phyloP scores from a whole-genome alignment of 1,284 basidiomycete species.

The Fomitopsis pinicola region DNA sequence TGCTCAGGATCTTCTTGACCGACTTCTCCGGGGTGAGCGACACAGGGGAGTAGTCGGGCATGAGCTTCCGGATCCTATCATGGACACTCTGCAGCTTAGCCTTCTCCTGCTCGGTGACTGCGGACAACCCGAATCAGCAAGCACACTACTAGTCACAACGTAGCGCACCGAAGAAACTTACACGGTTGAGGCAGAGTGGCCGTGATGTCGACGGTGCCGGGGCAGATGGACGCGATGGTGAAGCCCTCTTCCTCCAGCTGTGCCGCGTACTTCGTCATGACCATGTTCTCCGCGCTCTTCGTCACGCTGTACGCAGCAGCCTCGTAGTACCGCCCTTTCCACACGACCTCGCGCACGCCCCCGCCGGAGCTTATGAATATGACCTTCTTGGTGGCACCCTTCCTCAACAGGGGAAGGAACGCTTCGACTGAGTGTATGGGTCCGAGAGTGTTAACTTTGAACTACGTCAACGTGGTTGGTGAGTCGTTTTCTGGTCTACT shows the following conservation, averaged over 20 bases:
- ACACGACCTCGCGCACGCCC: slow-evolving; percentile 26
- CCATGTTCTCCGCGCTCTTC: slow-evolving; percentile 36
- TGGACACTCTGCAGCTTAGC: too few relatives aligned
- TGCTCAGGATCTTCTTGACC: too few relatives aligned
- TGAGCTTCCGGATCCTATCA: too few relatives aligned
- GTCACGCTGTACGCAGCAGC: slow-evolving; percentile 30
- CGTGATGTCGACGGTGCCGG: slow-evolving; percentile 6
- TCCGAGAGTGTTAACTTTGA: slow-evolving; percentile 35
- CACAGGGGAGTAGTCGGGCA: too few relatives aligned
- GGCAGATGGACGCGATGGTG: slow-evolving; percentile 31
- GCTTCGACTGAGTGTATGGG: slow-evolving; percentile 32
- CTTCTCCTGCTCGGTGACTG: too few relatives aligned
- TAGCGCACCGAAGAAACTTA: too few relatives aligned
- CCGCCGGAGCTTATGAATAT: slow-evolving; percentile 29
- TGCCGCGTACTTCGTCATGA: slow-evolving; percentile 34
- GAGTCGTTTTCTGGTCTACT: too few relatives aligned
- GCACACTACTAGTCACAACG: too few relatives aligned
- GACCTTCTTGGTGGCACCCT: slow-evolving; percentile 33
- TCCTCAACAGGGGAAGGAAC: slow-evolving; percentile 34
- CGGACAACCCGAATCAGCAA: too few relatives aligned
- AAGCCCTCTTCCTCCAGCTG: slow-evolving; percentile 32
- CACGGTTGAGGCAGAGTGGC: too few relatives aligned
- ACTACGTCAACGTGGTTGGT: slow-evolving; percentile 9
- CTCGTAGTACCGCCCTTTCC: slow-evolving; percentile 8
- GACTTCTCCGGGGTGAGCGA: too few relatives aligned